Percentiles rank a stretch among this genome's conserved stretches.
These are phyloP conservation scores for Zygnema cylindricum DNA, from an alignment of 139 green algal species.

Conservation along the genomic window DNA sequence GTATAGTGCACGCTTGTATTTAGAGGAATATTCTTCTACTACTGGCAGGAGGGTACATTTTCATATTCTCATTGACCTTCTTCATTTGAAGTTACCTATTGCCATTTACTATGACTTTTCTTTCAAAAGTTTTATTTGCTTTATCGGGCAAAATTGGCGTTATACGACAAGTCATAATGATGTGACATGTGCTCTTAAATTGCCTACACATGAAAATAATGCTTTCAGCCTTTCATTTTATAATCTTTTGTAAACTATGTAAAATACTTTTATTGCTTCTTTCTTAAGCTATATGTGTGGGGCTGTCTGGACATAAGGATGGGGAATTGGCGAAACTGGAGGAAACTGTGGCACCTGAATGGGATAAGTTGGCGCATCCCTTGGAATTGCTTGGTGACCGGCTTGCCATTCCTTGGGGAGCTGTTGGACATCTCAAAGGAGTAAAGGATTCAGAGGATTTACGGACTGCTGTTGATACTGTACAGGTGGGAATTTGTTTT, in stretches of 20 bases:
- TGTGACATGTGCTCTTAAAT: not conserved
- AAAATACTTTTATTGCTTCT: not conserved
- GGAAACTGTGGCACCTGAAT: conserved; percentile 70
- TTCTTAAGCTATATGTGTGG: not conserved
- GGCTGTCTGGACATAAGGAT: conserved; percentile 53
- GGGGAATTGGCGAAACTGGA: conserved; percentile 80
- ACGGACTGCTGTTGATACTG: conserved; percentile 88
- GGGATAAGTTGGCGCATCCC: conserved; percentile 82
- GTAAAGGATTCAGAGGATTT: conserved; percentile 89
- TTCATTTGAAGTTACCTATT: too few species aligned
- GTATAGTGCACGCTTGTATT: too few species aligned
- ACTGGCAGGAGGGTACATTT: too few species aligned
- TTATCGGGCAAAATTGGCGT: not conserved
- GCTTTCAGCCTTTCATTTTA: not conserved
- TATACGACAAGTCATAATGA: not conserved
- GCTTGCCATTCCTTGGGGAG: conserved; percentile 84
- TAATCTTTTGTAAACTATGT: not conserved
- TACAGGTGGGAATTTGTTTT: conserved; percentile 70
- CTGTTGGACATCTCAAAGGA: conserved; percentile 93
- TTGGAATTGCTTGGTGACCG: conserved; percentile 86
- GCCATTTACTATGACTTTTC: too few species aligned
- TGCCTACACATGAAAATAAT: not conserved
- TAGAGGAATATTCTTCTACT: too few species aligned
- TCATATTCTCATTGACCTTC: too few species aligned
- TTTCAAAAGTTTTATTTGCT: not conserved